Base-by-base conservation (phyloP, 1,284 basidiomycete species). In the Ceratobasidium theobromae region DNA sequence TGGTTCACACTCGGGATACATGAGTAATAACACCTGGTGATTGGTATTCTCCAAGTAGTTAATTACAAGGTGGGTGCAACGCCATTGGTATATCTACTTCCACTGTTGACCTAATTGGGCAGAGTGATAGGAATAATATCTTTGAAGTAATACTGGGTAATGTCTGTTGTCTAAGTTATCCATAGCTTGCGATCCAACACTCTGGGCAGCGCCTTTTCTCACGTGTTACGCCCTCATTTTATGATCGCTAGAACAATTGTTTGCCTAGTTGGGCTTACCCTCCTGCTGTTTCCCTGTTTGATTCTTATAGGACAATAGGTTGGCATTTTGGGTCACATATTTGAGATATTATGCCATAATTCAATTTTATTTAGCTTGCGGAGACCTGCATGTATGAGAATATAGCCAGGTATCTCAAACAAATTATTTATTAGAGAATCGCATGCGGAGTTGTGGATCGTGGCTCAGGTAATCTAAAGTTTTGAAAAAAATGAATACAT, bases 211-310 rank as follows among this genome's bases (percentile, higher is more conserved):
- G 88, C 86, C 80, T 69, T 74, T 67, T 69, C 70, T 73, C 74
- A 89, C 85, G 85, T 86, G 87, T 79, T 78, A 82, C 35, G 86
- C 86, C 84, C 88, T 91, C 87, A 92, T 92, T 92, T 91, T 89
- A 89, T 76, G 84, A 80, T 87, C 92, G 67, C 67, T 43, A 69
- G 52, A 69, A 40, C 41, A 23, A 65, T 49, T 27, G 62, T 53
- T 28, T 51, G 58, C 53, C 62, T 40, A 21, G 28, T 2, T 43
- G 38, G 62, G 62, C n/a, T 41, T 65, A 35, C 62, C 51, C 38
- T 52, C 51, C 49, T 65, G 51, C 51, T 46, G n/a, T 49, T 65
- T 33, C 62, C 40, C 40, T 52, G 23, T 30, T n/a, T 16, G 5
- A 16, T 16, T 6, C 43, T 21, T 32, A 27, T 25, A 51, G 51